These are phyloP conservation scores for Fusarium gaditjirri DNA, from an alignment of 2,329 filamentous ascomycete species.

Conservation along the genomic window DNA sequence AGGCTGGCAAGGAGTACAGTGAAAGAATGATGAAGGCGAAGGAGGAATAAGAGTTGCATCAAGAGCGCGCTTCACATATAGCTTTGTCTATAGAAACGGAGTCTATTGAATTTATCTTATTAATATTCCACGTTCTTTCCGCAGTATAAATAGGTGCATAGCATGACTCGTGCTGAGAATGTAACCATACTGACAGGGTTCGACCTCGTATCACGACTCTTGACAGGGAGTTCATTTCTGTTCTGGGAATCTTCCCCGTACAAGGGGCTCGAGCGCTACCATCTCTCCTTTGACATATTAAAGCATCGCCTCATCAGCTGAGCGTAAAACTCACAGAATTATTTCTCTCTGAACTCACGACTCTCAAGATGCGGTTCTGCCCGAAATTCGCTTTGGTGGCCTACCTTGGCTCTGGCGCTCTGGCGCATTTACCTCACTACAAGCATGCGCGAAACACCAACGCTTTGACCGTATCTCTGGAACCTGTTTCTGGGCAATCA, in stretches of 20 bases:
- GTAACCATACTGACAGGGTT: neutral
- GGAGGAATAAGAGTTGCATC: neutral
- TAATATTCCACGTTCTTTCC: too few relatives aligned
- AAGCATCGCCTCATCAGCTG: neutral
- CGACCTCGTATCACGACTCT: neutral
- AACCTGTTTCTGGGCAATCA: neutral
- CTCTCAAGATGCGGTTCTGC: neutral
- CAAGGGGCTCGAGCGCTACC: neutral
- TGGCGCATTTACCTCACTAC: neutral
- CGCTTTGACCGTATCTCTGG: neutral
- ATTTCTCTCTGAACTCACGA: too few relatives aligned
- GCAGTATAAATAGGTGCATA: neutral
- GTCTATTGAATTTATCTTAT: too few relatives aligned
- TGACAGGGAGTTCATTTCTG: neutral
- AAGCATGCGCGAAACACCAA: neutral
- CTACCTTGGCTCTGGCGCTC: neutral
- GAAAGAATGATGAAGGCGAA: neutral
- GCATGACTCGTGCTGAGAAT: neutral
- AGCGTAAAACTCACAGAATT: rapidly evolving
- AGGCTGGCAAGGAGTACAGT: neutral
- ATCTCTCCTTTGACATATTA: neutral
- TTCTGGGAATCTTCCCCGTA: neutral
- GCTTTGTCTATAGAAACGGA: too few relatives aligned
- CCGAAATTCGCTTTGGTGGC: neutral
- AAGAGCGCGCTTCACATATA: too few relatives aligned